Evolutionary conservation across 441 rosid species (phyloP), one percentile per base, ranked within the genome.

Genomic region (Francoa sonchifolia): DNA sequence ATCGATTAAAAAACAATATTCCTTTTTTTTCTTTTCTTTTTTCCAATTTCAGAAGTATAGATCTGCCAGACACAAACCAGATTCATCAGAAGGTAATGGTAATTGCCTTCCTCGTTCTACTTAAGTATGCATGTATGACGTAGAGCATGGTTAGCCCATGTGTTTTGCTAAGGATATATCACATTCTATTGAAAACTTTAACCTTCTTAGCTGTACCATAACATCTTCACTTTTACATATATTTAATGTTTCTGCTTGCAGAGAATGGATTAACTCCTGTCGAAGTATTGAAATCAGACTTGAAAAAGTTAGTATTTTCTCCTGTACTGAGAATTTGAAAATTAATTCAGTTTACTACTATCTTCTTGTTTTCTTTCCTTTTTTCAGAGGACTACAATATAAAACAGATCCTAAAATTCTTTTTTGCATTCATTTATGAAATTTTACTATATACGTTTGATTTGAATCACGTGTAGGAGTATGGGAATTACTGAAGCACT

Each of bases 11-110:
- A 38, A 27, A 17, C 8, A 34, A 23, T 17, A 42, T 40, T 30
- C 23, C 26, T 35, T 15, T 47, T 50, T 42, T 16, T 42, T 32
- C 27, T 33, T 23, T 4, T 33, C 12, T 8, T 39, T 18, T 19
- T 41, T 3, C 19, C 11, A 47, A 23, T 63, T 57, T 55, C 71
- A 80, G 90, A 80, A 80, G 66, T 88, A 88, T 57, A 79, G 97
- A 69, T 83, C 87, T 0, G 90, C 97, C 11, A 76, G 93, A 62
- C 71, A 71, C 61, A 76, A 71, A 57, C 95, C 95, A 0, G 95
- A 80, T 56, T 47, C 76, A 20, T 61, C 87, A 37, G 78, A 74
- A 71, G 77, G 76, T 76, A 57, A 41, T 34, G 47, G 52, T 47
- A 4, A 37, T 51, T 26, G 14, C 22, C 19, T 42, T 25, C 25